A percentile compares a stretch with the other conserved stretches of the same genome.
Evolutionary conservation across 2,329 filamentous ascomycete species (phyloP).

Genomic region (Nannizzia gypsea): DNA sequence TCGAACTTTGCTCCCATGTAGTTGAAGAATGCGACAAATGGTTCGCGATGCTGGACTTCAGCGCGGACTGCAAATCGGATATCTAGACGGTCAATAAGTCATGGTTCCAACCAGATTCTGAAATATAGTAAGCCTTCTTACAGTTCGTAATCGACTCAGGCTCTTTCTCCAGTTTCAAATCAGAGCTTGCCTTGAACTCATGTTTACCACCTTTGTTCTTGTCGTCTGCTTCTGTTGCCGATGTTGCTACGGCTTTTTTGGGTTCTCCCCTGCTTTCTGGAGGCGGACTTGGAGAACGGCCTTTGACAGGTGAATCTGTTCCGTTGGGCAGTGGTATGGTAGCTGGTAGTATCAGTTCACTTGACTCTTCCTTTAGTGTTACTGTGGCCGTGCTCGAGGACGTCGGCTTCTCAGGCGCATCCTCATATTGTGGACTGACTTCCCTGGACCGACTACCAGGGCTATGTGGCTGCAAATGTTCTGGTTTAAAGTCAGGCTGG

Average conservation of each 20-base stretch:
- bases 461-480: conserved; percentile 20
- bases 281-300: conserved; percentile 45
- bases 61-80: conserved; percentile 79
- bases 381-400: conserved; percentile 21
- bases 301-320: conserved; percentile 46
- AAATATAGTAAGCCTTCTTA: conserved; percentile 25
- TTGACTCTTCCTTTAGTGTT: conserved; percentile 28
- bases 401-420: conserved; percentile 37
- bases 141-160: conserved; percentile 37
- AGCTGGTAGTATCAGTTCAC: conserved; percentile 40
- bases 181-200: background rate
- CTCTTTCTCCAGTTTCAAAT: conserved; percentile 3
- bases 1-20: conserved; percentile 51
- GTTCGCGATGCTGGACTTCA: conserved; percentile 78
- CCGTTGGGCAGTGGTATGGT: conserved; percentile 46
- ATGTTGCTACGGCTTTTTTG: conserved; percentile 9
- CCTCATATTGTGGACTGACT: conserved; percentile 49
- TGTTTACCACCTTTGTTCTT: conserved; percentile 1
- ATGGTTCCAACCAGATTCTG: conserved; percentile 5
- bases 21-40: conserved; percentile 60
- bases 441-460: conserved; percentile 45
- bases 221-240: conserved; percentile 13
- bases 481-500: conserved; percentile 31
- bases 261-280: conserved; percentile 17
- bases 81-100: conserved; percentile 42